These are phyloP conservation scores for Thamnidium elegans DNA, from an alignment of 192 early-diverging fungal species.

Conservation along the genomic window DNA sequence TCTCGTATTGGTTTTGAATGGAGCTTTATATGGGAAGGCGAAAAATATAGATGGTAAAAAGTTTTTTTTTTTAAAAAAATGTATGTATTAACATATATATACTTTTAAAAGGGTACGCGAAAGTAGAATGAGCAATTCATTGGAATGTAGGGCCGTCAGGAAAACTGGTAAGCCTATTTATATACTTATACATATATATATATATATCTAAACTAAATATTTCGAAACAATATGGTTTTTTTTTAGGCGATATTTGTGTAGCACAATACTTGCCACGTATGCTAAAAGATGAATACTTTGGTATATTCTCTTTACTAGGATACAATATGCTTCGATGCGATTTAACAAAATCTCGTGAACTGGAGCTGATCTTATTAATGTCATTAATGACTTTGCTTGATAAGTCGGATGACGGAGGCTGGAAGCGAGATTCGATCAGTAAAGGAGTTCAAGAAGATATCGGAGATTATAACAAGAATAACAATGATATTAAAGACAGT, in stretches of 20 bases:
- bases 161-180: not conserved
- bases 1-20: slow-evolving; percentile 24
- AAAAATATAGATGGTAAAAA: slow-evolving; percentile 25
- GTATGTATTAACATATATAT: not conserved
- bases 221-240: not conserved
- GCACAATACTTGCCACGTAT: slow-evolving; percentile 23
- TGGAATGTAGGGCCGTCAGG: slow-evolving; percentile 19
- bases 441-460: slow-evolving; percentile 5
- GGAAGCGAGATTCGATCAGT: slow-evolving; percentile 10
- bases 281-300: slow-evolving; percentile 23
- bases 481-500: too few relatives aligned
- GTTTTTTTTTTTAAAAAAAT: not conserved
- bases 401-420: slow-evolving; percentile 18
- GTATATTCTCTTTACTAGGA: slow-evolving; percentile 20
- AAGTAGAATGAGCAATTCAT: slow-evolving; percentile 12
- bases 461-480: not conserved
- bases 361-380: slow-evolving; percentile 17
- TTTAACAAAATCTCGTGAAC: slow-evolving; percentile 11
- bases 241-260: slow-evolving; percentile 20
- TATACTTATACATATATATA: not conserved
- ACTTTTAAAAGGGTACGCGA: slow-evolving; percentile 15
- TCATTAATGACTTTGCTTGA: slow-evolving; percentile 24
- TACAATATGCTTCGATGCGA: slow-evolving; percentile 18
- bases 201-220: too few relatives aligned
- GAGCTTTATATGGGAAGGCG: slow-evolving; percentile 23